Percentiles rank a stretch among this genome's conserved stretches.
phyloP scores from a whole-genome alignment of 257 asterid genomes.

The Ehretia macrophylla region DNA sequence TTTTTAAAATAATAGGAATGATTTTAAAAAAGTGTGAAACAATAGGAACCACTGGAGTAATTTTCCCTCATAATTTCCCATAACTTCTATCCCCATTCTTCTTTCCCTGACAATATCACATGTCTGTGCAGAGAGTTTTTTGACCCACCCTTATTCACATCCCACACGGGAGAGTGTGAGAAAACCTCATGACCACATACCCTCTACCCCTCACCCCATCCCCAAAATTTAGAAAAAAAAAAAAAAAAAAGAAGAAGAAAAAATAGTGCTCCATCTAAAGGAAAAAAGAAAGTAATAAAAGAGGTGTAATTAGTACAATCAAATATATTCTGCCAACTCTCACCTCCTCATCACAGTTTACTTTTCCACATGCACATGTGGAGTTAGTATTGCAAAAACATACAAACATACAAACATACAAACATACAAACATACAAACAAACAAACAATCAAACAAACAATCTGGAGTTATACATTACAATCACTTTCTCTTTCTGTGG shows the following conservation, averaged over 20 bases:
- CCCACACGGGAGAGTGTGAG: slow-evolving; percentile 54
- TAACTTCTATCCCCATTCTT: slow-evolving; percentile 13
- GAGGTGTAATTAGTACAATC: background rate
- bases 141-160: slow-evolving; percentile 45
- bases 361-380: slow-evolving; percentile 18
- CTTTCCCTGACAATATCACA: slow-evolving; percentile 56
- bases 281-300: background rate
- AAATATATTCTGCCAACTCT: slow-evolving; percentile 18
- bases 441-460: slow-evolving; percentile 21
- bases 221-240: background rate
- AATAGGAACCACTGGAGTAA: no score
- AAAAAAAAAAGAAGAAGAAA: no score
- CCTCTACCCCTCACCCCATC: slow-evolving; percentile 11
- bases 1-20: no score
- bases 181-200: slow-evolving; percentile 21
- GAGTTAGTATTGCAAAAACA: slow-evolving; percentile 3
- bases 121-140: slow-evolving; percentile 43
- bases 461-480: background rate
- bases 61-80: background rate
- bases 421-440: slow-evolving; percentile 17
- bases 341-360: slow-evolving; percentile 3
- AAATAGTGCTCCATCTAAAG: no score
- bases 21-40: no score
- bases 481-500: slow-evolving; percentile 11
- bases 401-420: slow-evolving; percentile 20